Evolutionary conservation across 352 stramenopile genomes (phyloP), one percentile per base, ranked within the genome.

Genomic region (Globisporangium nunn): DNA sequence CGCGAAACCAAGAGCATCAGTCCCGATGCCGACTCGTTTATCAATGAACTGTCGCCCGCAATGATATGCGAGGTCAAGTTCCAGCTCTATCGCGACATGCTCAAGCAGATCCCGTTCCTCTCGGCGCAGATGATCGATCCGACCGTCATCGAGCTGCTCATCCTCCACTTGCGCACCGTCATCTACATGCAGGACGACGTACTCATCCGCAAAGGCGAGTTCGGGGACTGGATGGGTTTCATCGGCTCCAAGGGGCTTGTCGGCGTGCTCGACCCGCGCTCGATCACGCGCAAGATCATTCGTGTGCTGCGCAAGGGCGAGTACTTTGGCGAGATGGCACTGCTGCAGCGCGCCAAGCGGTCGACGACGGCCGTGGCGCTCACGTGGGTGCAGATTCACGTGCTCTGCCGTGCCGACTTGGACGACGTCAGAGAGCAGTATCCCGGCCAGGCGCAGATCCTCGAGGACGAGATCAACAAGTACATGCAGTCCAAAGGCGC

Each of bases 181-280:
- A 87, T 87, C 50, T 91, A 91, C 62, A 88, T 89, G 76, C 79
- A 89, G 57, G 81, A 88, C 56, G 81, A 91, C 52, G 70, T 91
- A 15, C 56, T 90, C 11, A 88, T 90, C 35, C 74, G 81, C 44
- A 90, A 91, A 58, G 79, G 79, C n/a, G 81, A 91, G 61, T 78
- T 78, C 33, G 77, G 81, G 11, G 79, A 91, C 62, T 91, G 81
- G 81, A 91, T 91, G 81, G 81, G 79, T 7, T 89, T 91, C 51
- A 88, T 90, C 49, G 78, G 78, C 15, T 86, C 75, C 14, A 88
- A 85, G 59, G 81, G 79, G 1, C 74, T 70, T 1, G 78, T 88
- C 3, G 78, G 76, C 8, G 65, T 91, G n/a, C 62, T 91, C 4
- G 80, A 88, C 45, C 80, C 80, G 4, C 72, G 66, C 8, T 70